These are phyloP conservation scores for Pistacia vera DNA, from an alignment of 345 rosid genomes.

Conservation along the genomic window DNA sequence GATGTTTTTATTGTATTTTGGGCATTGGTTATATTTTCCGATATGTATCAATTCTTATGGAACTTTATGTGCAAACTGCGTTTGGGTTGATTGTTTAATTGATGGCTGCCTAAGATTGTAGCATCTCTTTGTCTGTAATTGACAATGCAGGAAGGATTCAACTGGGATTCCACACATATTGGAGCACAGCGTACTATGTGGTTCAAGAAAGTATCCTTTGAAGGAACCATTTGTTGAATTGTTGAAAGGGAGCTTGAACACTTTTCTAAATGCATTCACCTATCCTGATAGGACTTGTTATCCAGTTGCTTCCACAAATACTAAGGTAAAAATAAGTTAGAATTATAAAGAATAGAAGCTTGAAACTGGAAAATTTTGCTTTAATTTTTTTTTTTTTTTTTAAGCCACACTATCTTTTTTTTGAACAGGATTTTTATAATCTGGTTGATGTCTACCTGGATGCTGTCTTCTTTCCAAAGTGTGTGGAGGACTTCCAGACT, in stretches of 20 bases:
- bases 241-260: conserved; percentile 90
- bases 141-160: conserved; percentile 81
- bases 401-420: conserved; percentile 9
- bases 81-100: neutral
- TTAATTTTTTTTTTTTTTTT: conserved; percentile 10
- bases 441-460: conserved; percentile 95
- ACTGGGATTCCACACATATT: conserved; percentile 97
- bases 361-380: neutral
- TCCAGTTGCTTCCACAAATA: conserved; percentile 96
- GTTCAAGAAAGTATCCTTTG: conserved; percentile 92
- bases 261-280: conserved; percentile 93
- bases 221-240: conserved; percentile 98
- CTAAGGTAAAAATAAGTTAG: conserved; percentile 54
- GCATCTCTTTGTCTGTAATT: neutral
- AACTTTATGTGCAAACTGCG: neutral
- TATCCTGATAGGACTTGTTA: conserved; percentile 98
- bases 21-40: neutral
- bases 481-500: conserved; percentile 83
- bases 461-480: conserved; percentile 98
- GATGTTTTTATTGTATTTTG: neutral
- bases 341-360: neutral
- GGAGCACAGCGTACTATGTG: conserved; percentile 96
- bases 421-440: conserved; percentile 85
- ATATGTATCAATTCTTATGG: neutral
- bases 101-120: conserved; percentile 6